Evolutionary conservation across 179 eudicot genomes (phyloP).

Genomic region (Carnegiea gigantea): DNA sequence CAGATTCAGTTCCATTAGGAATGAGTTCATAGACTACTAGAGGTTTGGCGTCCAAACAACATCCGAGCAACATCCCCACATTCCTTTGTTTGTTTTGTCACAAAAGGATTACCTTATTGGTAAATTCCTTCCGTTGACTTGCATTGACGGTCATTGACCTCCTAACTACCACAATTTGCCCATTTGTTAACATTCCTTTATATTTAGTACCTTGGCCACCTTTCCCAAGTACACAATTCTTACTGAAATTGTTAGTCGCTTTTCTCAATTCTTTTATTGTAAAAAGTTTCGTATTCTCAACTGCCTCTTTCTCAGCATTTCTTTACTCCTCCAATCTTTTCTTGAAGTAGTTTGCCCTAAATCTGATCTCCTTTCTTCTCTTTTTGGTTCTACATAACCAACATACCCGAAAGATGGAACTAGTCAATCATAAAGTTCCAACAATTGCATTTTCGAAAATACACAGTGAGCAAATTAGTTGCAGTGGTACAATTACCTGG

Average conservation of each 20-base stretch:
- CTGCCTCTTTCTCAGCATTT: conserved; percentile 14
- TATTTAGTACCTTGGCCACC: conserved; percentile 51
- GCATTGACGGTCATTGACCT: conserved; percentile 6
- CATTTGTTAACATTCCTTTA: conserved; percentile 28
- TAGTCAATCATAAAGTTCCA: not conserved
- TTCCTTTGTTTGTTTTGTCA: conserved; percentile 41
- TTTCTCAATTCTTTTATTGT: conserved; percentile 30
- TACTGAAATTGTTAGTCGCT: conserved; percentile 41
- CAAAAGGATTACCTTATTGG: conserved; percentile 42
- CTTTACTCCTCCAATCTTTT: conserved; percentile 14
- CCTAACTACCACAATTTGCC: not conserved
- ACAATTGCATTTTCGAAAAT: not conserved
- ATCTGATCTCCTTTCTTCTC: conserved; percentile 13
- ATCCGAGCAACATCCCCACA: conserved; percentile 39
- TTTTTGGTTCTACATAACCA: not conserved
- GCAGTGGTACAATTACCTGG: not conserved
- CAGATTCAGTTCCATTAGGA: conserved; percentile 30
- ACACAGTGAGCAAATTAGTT: not conserved
- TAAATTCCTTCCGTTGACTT: conserved; percentile 36
- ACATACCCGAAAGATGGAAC: not conserved
- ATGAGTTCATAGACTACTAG: conserved; percentile 39
- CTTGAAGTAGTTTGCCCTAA: conserved; percentile 20
- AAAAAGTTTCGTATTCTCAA: conserved; percentile 34
- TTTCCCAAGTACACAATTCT: conserved; percentile 37
- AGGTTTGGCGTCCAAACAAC: conserved; percentile 44